Evolutionary conservation across 495 filamentous ascomycete species (phyloP), one percentile per base, ranked within the genome.

Genomic region (Glutinoglossum americanum): DNA sequence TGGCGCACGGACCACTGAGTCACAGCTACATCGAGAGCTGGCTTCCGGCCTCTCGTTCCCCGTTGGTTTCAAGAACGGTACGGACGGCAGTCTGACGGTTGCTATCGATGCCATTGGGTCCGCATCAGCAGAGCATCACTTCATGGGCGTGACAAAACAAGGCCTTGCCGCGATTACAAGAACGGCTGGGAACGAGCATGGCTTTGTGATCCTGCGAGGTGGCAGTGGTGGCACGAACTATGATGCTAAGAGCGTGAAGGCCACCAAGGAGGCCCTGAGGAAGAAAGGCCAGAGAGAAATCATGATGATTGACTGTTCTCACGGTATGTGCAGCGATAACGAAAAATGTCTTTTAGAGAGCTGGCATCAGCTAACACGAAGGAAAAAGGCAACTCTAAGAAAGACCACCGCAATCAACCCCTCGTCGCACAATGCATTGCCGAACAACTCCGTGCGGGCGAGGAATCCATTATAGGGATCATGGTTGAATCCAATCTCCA

Each of bases 401-500:
- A 85, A 69, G 73, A 84, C 68, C 81, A 85, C 71, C 73, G 77
- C 55, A 98, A 97, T 70, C 92, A 98, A 74, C 93, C 93, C 59
- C 76, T 89, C 63, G 92, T 98, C 21, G 89, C 88, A 41, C 78
- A 84, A 70, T 76, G 74, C 60, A 75, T 98, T 53, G 82, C 81
- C 28, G 82, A 89, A 45, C 92, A 98, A 73, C 70, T 98, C 44
- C 82, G 84, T 45, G 81, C 81, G 63, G 92, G 92, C 45, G 85
- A 98, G 72, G 81, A 77, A 54, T 85, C 77, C 57, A 95, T 98
- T 65, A 76, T 97, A 61, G 92, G 90, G 62, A 83, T 97, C 61
- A 98, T 98, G 92, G 94, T 98, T 63, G 92, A 98, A 73, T 93
- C 86, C 63, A 92, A 97, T 71, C 88, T 98, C 76, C 79, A 88